Evolutionary conservation across 148 eudicot species (phyloP).

Genomic region (Rhododendron williamsianum): DNA sequence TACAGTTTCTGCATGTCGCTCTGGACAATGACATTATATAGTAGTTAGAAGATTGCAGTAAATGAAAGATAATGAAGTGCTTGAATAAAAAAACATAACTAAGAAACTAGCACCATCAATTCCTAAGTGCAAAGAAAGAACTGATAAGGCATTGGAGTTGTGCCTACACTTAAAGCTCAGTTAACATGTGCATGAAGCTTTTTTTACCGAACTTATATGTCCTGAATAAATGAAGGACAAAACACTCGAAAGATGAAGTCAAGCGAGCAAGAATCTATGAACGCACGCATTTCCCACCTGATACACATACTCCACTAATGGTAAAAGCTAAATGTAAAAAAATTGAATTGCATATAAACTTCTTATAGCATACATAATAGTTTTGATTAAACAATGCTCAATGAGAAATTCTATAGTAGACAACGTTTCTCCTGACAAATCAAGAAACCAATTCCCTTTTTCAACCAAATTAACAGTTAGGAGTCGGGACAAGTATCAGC

Average conservation of each 20-base stretch:
- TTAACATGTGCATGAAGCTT: neutral
- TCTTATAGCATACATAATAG: neutral
- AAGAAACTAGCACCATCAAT: neutral
- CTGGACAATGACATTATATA: constrained; percentile 25
- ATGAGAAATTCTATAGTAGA: neutral
- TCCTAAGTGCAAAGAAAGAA: neutral
- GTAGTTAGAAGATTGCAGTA: constrained; percentile 1
- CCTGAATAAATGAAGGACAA: neutral
- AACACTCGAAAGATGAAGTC: neutral
- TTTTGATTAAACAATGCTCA: neutral
- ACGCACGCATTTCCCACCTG: neutral
- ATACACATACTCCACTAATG: neutral
- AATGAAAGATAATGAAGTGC: neutral
- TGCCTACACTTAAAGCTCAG: neutral
- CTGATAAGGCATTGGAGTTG: neutral
- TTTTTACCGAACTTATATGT: neutral
- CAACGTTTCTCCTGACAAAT: neutral
- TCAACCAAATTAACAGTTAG: neutral
- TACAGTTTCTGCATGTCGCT: constrained; percentile 46
- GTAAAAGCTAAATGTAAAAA: neutral
- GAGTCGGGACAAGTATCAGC: neutral
- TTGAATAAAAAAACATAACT: neutral
- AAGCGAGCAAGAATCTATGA: constrained; percentile 3
- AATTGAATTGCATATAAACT: neutral
- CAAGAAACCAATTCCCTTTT: neutral